Percentiles rank a stretch among this genome's conserved stretches.
These are phyloP conservation scores for Puccinia novopanici DNA, from an alignment of 1,284 basidiomycete species.

Conservation along the genomic window DNA sequence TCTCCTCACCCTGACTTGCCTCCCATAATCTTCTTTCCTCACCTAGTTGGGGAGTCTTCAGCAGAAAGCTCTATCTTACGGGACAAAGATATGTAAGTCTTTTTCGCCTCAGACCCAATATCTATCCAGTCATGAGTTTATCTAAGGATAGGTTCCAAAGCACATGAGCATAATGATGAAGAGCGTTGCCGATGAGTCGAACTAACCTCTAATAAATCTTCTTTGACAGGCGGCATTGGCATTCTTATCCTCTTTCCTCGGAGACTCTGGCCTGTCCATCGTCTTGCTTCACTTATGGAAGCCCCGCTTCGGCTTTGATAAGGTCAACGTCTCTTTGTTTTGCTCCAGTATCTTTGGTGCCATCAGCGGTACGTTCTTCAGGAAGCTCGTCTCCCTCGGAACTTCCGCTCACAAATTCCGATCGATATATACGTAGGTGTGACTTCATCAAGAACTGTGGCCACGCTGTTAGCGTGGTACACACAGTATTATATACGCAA, in stretches of 20 bases:
- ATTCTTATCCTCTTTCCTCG: slow-evolving; percentile 18
- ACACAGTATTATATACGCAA: slow-evolving; percentile 39
- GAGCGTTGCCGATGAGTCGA: too few species aligned
- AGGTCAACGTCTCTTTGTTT: slow-evolving; percentile 38
- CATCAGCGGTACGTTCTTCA: slow-evolving; percentile 27
- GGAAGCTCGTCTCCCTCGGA: neutral
- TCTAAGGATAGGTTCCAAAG: too few species aligned
- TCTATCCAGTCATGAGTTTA: too few species aligned
- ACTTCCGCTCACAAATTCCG: neutral
- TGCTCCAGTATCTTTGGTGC: slow-evolving; percentile 21
- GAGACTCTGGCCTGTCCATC: slow-evolving; percentile 25
- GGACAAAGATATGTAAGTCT: slow-evolving; percentile 44
- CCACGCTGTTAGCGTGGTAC: slow-evolving; percentile 31
- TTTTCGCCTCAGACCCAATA: too few species aligned
- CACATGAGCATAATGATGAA: too few species aligned
- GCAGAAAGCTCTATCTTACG: slow-evolving; percentile 15
- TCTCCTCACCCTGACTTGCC: neutral
- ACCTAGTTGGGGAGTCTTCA: slow-evolving; percentile 45
- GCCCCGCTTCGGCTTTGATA: slow-evolving; percentile 29
- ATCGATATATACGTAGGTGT: slow-evolving; percentile 26
- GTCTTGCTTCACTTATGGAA: slow-evolving; percentile 35
- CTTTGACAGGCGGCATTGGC: slow-evolving; percentile 8
- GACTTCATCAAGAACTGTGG: slow-evolving; percentile 34
- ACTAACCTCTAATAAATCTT: too few species aligned
- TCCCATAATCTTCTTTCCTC: neutral